phyloP scores from a whole-genome alignment of 352 stramenopile genomes.

The Phytophthora foliorum region DNA sequence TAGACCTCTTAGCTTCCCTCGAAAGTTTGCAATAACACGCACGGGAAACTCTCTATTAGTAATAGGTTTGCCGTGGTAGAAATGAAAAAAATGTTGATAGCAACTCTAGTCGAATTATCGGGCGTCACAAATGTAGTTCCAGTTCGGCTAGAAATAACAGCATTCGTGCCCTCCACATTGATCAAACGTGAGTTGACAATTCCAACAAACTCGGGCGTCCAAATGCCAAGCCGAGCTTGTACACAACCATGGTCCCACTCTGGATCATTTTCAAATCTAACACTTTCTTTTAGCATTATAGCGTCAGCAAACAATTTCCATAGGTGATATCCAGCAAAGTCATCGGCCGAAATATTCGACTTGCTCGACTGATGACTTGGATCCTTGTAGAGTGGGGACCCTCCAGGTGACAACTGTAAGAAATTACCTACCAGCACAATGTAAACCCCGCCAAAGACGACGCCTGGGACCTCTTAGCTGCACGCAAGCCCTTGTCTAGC shows the following conservation, averaged over 20 bases:
- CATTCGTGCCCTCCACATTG: too few species aligned
- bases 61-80: neutral
- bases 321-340: constrained; percentile 5
- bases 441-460: too few species aligned
- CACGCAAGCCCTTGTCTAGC: neutral
- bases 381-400: neutral
- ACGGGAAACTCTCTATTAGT: neutral
- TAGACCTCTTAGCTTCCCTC: neutral
- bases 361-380: neutral
- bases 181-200: constrained; percentile 21
- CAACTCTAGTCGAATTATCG: constrained; percentile 7
- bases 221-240: constrained; percentile 23
- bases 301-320: neutral
- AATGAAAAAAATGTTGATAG: constrained; percentile 10
- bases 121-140: constrained; percentile 9
- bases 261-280: constrained; percentile 32
- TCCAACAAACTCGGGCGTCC: constrained; percentile 25
- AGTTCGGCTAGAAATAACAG: too few species aligned
- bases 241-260: constrained; percentile 21
- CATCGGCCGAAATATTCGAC: neutral
- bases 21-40: neutral
- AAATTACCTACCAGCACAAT: constrained; percentile 11
- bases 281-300: constrained; percentile 21
- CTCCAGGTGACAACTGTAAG: constrained; percentile 2
- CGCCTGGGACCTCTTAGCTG: too few species aligned